Evolutionary conservation across 768 basidiomycete genomes (phyloP), one percentile per base, ranked within the genome.

Genomic region (Nevesoporus exiguus): DNA sequence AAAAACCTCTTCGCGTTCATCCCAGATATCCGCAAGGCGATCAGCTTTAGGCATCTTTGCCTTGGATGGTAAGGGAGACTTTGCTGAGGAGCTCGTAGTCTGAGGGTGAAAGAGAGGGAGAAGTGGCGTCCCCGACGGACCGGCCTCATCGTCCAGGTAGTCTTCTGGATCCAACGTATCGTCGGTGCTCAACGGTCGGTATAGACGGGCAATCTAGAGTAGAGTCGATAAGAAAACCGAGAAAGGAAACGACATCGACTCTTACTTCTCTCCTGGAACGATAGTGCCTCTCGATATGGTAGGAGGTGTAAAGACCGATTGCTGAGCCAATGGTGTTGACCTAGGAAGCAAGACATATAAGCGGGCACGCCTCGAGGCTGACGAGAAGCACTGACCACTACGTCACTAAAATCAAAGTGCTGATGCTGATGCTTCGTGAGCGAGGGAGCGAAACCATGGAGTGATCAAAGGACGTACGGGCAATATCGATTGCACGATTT

Each of bases 281-380:
- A 66, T 93, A 86, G 61, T 91, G 82, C 40, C 76, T 77, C 64
- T 93, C 91, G 45, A 88, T 67, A 55, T 90, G 71, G 65, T 83
- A 92, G 0, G 86, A 77, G 37, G 76, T 65, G 59, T 80, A 81
- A 7, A 93, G 73, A 5, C 91, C 91, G 7, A 88, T 66, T 4
- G 80, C 74, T 0, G 88, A 87, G 31, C 91, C 91, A 14, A 86
- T 67, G 24, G 91, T 68, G 65, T 93, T 93, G 15, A 91, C 91
- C 91, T 93, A 56, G 54, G 19, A 47, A 49, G 47, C 25, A 55
- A 39, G 37, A 36, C 29, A 8, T 30, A 58, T 58, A 47, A 60
- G 51, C 50, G 29, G 51, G 14, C 34, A 29, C n/a, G 53, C 47
- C 31, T 50, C 48, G 42, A 54, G 54, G 57, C 49, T 49, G 61